Percentiles rank a stretch among this genome's conserved stretches.
phyloP scores from a whole-genome alignment of 139 green algal genomes.

The Auxenochlorella protothecoides region DNA sequence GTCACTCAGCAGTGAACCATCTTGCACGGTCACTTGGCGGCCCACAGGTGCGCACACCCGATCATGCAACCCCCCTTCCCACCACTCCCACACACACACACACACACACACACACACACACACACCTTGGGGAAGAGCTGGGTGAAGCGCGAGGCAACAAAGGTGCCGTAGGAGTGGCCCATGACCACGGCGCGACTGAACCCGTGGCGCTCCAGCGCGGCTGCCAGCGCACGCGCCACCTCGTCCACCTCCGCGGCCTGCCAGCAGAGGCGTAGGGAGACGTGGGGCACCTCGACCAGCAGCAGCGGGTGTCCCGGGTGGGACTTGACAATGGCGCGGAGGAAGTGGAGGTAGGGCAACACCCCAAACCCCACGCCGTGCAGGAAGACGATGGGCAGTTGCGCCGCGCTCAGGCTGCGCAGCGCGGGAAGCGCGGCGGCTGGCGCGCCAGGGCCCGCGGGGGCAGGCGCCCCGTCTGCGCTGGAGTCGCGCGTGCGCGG shows the following conservation, averaged over 20 bases:
- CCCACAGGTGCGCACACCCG: neutral
- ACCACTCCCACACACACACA: no score
- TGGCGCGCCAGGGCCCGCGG: neutral
- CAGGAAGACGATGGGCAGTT: constrained; percentile 36
- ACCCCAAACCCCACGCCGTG: constrained; percentile 41
- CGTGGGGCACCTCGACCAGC: constrained; percentile 25
- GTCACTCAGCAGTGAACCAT: no score
- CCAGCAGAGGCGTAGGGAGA: constrained; percentile 25
- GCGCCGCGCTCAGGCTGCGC: neutral
- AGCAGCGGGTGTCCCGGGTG: constrained; percentile 17
- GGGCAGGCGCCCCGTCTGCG: no score
- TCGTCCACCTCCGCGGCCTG: constrained; percentile 21
- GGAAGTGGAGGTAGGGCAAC: constrained; percentile 33
- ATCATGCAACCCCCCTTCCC: neutral
- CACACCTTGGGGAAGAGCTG: constrained; percentile 20
- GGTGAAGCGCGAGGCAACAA: constrained; percentile 29
- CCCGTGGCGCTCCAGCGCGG: constrained; percentile 11
- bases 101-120: neutral
- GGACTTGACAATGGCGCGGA: constrained; percentile 18
- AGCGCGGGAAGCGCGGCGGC: neutral
- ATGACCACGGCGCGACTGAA: constrained; percentile 24
- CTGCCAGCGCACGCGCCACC: constrained; percentile 18
- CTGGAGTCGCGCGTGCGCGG: constrained; percentile 5
- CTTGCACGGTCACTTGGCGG: no score
- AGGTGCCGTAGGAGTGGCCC: constrained; percentile 41